A percentile compares a stretch with the other conserved stretches of the same genome.
These are phyloP conservation scores for Cupressus sempervirens DNA, from an alignment of 75 land plant genomes.

Conservation along the genomic window DNA sequence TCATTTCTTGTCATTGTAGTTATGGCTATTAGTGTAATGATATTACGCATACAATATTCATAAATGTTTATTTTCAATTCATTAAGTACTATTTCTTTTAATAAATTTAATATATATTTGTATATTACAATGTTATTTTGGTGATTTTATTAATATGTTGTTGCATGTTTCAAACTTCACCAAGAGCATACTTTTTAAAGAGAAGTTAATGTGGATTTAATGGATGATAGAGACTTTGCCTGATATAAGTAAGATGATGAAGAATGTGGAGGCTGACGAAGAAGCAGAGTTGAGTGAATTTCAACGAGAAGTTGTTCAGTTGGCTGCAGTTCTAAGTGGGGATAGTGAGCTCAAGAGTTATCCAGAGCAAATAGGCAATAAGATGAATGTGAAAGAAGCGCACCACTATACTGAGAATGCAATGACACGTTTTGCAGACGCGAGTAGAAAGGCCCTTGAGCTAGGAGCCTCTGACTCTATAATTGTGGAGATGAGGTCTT, in stretches of 20 bases:
- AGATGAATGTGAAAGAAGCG: not conserved
- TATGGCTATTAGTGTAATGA: too few relatives aligned
- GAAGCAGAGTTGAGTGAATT: constrained; percentile 41
- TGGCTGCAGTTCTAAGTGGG: constrained; percentile 76
- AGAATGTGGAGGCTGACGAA: not conserved
- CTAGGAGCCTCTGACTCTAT: not conserved
- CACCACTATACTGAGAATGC: not conserved
- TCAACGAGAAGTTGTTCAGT: constrained; percentile 72
- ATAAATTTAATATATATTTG: too few relatives aligned
- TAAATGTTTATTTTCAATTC: too few relatives aligned
- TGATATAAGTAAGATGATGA: constrained; percentile 12
- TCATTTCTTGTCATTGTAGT: too few relatives aligned
- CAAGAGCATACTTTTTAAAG: too few relatives aligned
- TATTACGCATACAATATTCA: too few relatives aligned
- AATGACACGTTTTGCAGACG: not conserved
- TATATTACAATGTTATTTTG: too few relatives aligned
- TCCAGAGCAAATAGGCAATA: not conserved
- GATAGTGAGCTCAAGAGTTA: constrained; percentile 18
- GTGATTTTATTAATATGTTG: too few relatives aligned
- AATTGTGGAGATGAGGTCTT: constrained; percentile 1
- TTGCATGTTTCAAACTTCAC: too few relatives aligned
- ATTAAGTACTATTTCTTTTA: too few relatives aligned
- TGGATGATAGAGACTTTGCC: constrained; percentile 54
- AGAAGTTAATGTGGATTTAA: not conserved
- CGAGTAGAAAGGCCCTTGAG: not conserved